Evolutionary conservation across 2,329 filamentous ascomycete genomes (phyloP), one percentile per base, ranked within the genome.

Genomic region (Pseudogymnoascus verrucosus): DNA sequence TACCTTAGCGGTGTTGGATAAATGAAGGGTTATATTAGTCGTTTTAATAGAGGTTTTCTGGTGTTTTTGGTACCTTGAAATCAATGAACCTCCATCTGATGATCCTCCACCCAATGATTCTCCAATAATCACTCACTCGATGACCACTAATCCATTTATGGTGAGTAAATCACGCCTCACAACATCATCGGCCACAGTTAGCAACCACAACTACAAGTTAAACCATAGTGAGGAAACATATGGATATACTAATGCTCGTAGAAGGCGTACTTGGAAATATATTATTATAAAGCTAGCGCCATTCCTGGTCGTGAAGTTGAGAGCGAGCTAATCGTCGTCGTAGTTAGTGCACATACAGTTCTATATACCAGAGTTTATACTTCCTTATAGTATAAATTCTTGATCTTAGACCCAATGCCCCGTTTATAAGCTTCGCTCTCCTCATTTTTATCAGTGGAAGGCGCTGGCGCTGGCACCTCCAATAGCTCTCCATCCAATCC

Each of bases 401-500:
- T 51, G 44, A 51, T n/a, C 44, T 51, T 51, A 5, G 44, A 51
- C 44, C 44, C n/a, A 28, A 51, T 51, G 23, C 44, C 44, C 12
- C 26, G 23, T 51, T 51, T 51, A 51, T 6, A 28, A 28, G 14
- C 14, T 14, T 3, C 44, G 21, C 44, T 14, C 23, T 26, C 44
- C 23, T 28, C 44, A 10, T 28, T 51, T 51, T 51, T 3, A 51
- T 7, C 3, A n/a, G 14, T 28, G 44, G 23, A 0, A 16, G 26
- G 26, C 5, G 26, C 26, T 28, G 26, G 44, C 23, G 14, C 12
- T 4, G 21, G 44, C 3, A 64, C 42, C 11, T 67, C 60, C 31
- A 68, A 54, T n/a, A 39, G 37, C 63, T 69, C 63, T 4, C 69
- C 69, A 51, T 69, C 69, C 11, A 71, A 61, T 47, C 66, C 69